phyloP scores from a whole-genome alignment of 208 protist species.

The Hexamita inflata region DNA sequence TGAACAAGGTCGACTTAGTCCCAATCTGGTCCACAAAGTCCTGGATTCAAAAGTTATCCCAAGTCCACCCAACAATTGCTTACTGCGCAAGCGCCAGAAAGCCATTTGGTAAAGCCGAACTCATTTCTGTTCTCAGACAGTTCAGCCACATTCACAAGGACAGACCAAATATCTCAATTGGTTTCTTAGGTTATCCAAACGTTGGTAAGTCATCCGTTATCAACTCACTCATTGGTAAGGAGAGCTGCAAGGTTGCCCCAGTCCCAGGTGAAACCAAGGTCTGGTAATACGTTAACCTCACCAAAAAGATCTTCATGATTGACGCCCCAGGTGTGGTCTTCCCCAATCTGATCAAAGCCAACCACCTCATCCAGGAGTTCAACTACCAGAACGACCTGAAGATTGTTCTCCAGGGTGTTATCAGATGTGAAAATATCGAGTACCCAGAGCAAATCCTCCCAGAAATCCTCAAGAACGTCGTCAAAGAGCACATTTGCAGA shows the following conservation, averaged over 20 bases:
- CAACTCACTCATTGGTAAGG: constrained; percentile 84
- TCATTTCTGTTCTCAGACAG: constrained; percentile 93
- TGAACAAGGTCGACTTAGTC: constrained; percentile 99
- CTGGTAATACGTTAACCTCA: constrained; percentile 98
- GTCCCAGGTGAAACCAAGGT: constrained; percentile 99
- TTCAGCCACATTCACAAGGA: constrained; percentile 65
- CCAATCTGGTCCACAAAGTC: constrained; percentile 82
- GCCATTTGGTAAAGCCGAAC: constrained; percentile 92
- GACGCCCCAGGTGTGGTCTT: constrained; percentile 95
- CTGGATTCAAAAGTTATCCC: constrained; percentile 83
- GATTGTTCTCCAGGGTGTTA: constrained; percentile 88
- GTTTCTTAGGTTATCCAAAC: constrained; percentile 96
- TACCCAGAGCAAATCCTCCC: constrained; percentile 77
- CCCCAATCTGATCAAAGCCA: not conserved
- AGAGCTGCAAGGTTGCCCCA: constrained; percentile 92
- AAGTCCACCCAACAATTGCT: constrained; percentile 94
- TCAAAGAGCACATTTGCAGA: constrained; percentile 72
- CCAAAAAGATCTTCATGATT: constrained; percentile 90
- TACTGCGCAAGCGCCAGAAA: constrained; percentile 96
- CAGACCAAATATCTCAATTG: constrained; percentile 68
- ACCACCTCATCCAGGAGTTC: not conserved
- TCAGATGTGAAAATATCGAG: constrained; percentile 59
- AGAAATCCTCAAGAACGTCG: constrained; percentile 74
- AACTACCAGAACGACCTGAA: constrained; percentile 62
- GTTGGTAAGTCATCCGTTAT: constrained; percentile 98